Conservation (phyloP, 225 moss, liverwort and hornwort species). For the Straminergon stramineum region DNA sequence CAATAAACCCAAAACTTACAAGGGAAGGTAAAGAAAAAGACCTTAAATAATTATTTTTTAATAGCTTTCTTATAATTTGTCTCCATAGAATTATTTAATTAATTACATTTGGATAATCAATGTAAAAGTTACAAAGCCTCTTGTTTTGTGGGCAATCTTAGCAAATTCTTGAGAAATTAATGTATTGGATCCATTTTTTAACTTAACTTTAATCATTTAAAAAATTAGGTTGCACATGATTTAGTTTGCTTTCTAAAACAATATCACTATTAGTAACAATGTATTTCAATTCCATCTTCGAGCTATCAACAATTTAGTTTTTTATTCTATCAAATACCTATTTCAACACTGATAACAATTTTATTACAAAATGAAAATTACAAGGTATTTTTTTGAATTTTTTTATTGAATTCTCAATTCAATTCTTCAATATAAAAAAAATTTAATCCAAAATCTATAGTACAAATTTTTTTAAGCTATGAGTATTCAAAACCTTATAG, state of each 20-base stretch:
- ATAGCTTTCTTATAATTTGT: neutral
- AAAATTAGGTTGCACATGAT: accelerated
- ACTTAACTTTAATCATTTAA: too few species aligned
- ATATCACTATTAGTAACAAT: neutral
- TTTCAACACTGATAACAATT: neutral
- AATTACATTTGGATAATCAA: neutral
- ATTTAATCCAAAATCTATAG: too few species aligned
- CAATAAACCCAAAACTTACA: accelerated
- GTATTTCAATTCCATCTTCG: neutral
- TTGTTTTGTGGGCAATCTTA: neutral
- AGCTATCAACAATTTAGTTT: neutral
- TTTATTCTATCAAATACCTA: neutral
- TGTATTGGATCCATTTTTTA: accelerated
- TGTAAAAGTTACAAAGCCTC: neutral
- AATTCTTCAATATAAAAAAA: too few species aligned
- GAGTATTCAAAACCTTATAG: too few species aligned
- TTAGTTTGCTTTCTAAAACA: neutral
- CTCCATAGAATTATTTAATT: neutral
- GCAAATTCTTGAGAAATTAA: neutral
- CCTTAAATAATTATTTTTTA: neutral
- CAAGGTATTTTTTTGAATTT: too few species aligned
- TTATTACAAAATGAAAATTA: too few species aligned
- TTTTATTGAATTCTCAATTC: too few species aligned
- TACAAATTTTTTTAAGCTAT: too few species aligned
- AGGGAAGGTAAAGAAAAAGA: neutral